Evolutionary conservation across 2,329 filamentous ascomycete genomes (phyloP).

Genomic region (Fusarium aywerte): DNA sequence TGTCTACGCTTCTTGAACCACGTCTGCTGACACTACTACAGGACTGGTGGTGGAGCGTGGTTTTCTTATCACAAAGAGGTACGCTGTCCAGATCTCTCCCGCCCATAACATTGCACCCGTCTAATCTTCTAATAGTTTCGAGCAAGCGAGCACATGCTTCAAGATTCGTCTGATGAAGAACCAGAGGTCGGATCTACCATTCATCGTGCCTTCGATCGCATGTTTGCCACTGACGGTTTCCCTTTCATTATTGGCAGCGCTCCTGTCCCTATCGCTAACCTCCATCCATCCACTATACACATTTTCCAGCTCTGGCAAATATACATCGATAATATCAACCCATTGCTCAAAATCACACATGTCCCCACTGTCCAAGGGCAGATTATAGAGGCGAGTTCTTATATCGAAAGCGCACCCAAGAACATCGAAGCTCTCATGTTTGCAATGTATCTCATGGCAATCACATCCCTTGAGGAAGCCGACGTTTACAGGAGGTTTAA

Average conservation of each 20-base stretch:
- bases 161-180: conserved; percentile 69
- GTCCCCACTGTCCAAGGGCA: conserved; percentile 72
- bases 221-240: conserved; percentile 68
- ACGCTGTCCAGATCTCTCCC: conserved; percentile 23
- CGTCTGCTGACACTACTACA: conserved; percentile 21
- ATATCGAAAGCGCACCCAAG: conserved; percentile 63
- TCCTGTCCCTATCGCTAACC: conserved; percentile 55
- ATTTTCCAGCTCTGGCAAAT: conserved; percentile 75
- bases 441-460: conserved; percentile 68
- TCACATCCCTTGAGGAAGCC: conserved; percentile 67
- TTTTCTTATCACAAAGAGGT: conserved; percentile 66
- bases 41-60: conserved; percentile 51
- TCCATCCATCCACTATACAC: conserved; percentile 66
- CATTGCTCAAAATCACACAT: conserved; percentile 74
- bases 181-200: conserved; percentile 64
- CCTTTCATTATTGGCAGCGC: conserved; percentile 65
- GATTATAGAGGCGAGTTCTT: conserved; percentile 70
- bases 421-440: conserved; percentile 76
- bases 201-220: conserved; percentile 68
- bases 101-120: background rate
- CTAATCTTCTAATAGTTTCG: conserved; percentile 56
- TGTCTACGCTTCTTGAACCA: background rate
- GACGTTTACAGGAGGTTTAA: conserved; percentile 66
- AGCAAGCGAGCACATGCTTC: conserved; percentile 59
- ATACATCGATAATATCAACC: conserved; percentile 76